These are phyloP conservation scores for Ceratobasidium sp. DNA, from an alignment of 1,284 basidiomycete species.

Conservation along the genomic window DNA sequence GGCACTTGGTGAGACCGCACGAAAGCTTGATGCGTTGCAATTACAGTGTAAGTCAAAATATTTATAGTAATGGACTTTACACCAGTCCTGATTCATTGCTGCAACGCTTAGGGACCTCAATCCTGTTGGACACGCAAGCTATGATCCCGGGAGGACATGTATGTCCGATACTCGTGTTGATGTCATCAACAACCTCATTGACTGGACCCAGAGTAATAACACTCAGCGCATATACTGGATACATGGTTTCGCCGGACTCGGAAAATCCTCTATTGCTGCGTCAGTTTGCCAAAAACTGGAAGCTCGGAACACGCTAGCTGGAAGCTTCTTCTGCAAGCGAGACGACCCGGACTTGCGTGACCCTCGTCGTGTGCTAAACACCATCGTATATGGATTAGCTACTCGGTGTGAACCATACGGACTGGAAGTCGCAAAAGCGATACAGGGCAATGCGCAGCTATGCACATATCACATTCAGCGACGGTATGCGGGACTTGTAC, in stretches of 20 bases:
- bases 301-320: conserved; percentile 50
- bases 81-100: not conserved
- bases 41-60: too few species aligned
- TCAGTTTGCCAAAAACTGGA: conserved; percentile 49
- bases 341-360: conserved; percentile 37
- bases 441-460: not conserved
- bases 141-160: not conserved
- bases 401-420: not conserved
- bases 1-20: not conserved
- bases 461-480: not conserved
- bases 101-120: not conserved
- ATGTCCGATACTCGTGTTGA: not conserved
- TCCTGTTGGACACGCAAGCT: not conserved
- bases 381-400: conserved; percentile 20
- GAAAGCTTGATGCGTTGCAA: too few species aligned
- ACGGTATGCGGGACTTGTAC: not conserved
- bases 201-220: not conserved
- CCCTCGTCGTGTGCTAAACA: conserved; percentile 29
- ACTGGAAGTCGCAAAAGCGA: not conserved
- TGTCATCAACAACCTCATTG: not conserved
- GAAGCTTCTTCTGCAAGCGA: conserved; percentile 55
- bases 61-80: too few species aligned
- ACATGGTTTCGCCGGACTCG: conserved; percentile 51
- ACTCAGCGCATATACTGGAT: too few species aligned
- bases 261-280: conserved; percentile 52